Base-by-base conservation (phyloP, 2,329 filamentous ascomycete species). In the Xylaria polymorpha region DNA sequence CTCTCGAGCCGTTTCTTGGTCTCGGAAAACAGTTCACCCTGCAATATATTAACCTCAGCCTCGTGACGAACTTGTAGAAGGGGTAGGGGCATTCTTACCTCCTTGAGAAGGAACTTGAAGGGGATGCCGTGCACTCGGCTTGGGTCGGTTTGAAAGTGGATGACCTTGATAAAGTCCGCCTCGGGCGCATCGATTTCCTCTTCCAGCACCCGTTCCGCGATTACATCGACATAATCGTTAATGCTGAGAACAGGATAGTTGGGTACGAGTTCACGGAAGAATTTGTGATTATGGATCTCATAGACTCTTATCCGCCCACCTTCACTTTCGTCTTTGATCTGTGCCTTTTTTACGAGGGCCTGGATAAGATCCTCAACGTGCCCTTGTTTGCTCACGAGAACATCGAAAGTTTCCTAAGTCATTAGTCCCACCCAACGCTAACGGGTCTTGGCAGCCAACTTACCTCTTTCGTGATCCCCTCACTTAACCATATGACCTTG, bases 1-100 rank as follows among this genome's bases (percentile, higher is more conserved):
- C 94, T 95, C 74, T 96, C 94, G 4, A 99, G 85, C n/a, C 96
- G 90, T 82, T 97, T 94, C 83, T 95, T 98, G 51, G 94, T 98
- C 41, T 98, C 93, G 67, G 89, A 90, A 81, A 99, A 98, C 46
- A 86, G 85, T 80, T 99, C 96, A 63, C 90, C 92, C 89, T 95
- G 61, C 9, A 66, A 43, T 14, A 6, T 5, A 22, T 68, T 68
- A 79, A 73, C 76, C n/a, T 57, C 32, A 75, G 62, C 62, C 25
- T 78, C 67, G 64, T 44, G 58, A 32, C 66, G n/a, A 46, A 25
- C 32, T 32, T 6, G 48, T 9, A 7, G 51, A 22, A 53, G 37
- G 18, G 18, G 12, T 44, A 32, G 22, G 37, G 12, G 15, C n/a
- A 20, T 3, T 41, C 48, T 81, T 83, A 94, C 92, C 80, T 93